phyloP scores from a whole-genome alignment of 75 land plant species.

The Cupressus sempervirens region DNA sequence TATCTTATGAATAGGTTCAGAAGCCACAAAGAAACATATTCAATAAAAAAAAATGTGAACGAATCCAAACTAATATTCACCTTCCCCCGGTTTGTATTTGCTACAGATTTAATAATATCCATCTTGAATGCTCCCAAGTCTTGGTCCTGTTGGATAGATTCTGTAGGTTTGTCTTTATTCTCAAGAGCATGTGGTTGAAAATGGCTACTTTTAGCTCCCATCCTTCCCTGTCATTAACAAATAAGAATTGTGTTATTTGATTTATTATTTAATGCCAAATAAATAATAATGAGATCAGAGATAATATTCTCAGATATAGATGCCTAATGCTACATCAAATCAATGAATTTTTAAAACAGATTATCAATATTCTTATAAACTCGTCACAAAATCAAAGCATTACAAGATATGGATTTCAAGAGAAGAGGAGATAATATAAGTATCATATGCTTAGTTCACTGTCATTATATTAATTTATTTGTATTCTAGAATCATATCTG shows the following conservation, averaged over 20 bases:
- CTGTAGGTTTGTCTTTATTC: not conserved
- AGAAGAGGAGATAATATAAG: not conserved
- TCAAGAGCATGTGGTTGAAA: not conserved
- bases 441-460: not conserved
- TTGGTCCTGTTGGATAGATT: not conserved
- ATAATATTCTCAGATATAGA: not conserved
- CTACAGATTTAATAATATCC: constrained; percentile 24
- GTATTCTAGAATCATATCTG: not conserved
- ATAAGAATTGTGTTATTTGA: not conserved
- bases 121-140: constrained; percentile 24
- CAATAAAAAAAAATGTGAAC: constrained; percentile 4
- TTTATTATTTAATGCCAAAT: not conserved
- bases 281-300: not conserved
- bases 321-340: not conserved
- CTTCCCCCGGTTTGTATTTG: constrained; percentile 49
- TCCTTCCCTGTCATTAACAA: not conserved
- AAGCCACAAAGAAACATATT: not conserved
- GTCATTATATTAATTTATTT: not conserved
- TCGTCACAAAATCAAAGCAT: no score
- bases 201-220: not conserved
- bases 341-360: not conserved
- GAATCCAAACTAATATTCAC: constrained; percentile 19
- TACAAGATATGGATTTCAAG: not conserved
- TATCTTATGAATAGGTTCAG: not conserved
- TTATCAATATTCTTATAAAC: not conserved